Evolutionary conservation across 2,329 filamentous ascomycete genomes (phyloP).

Genomic region (Neocatenulostroma microsporum): DNA sequence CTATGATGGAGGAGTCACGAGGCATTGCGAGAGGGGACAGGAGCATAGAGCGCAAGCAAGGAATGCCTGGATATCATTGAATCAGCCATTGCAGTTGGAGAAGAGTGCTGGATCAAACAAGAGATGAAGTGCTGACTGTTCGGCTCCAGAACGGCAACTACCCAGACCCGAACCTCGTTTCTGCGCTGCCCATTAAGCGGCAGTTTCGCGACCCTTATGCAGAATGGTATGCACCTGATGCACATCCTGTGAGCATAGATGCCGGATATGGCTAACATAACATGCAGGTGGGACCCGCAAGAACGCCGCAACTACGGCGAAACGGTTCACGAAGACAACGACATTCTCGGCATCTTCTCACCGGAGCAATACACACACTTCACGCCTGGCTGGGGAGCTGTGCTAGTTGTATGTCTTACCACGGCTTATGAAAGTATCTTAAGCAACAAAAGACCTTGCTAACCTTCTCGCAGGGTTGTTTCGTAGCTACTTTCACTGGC

Average conservation of each 20-base stretch:
- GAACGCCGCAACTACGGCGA: conserved; percentile 96
- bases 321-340: conserved; percentile 93
- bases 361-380: conserved; percentile 84
- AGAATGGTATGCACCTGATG: conserved; percentile 61
- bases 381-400: conserved; percentile 61
- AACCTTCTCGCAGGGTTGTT: conserved; percentile 28
- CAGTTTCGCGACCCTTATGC: conserved; percentile 87
- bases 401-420: conserved; percentile 35
- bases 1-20: no score
- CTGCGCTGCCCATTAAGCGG: conserved; percentile 61
- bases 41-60: no score
- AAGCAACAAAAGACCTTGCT: no score
- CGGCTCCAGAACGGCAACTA: conserved; percentile 86
- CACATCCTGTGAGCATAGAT: neutral
- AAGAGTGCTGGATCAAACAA: no score
- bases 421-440: no score
- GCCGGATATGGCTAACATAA: neutral
- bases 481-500: conserved; percentile 34
- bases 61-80: no score
- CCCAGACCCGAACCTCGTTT: conserved; percentile 57
- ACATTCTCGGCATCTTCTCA: conserved; percentile 82
- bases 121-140: no score
- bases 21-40: no score
- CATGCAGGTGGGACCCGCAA: conserved; percentile 71
- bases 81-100: no score